A percentile compares a stretch with the other conserved stretches of the same genome.
Evolutionary conservation across 75 land plant genomes (phyloP).

Genomic region (Cryptomeria japonica): DNA sequence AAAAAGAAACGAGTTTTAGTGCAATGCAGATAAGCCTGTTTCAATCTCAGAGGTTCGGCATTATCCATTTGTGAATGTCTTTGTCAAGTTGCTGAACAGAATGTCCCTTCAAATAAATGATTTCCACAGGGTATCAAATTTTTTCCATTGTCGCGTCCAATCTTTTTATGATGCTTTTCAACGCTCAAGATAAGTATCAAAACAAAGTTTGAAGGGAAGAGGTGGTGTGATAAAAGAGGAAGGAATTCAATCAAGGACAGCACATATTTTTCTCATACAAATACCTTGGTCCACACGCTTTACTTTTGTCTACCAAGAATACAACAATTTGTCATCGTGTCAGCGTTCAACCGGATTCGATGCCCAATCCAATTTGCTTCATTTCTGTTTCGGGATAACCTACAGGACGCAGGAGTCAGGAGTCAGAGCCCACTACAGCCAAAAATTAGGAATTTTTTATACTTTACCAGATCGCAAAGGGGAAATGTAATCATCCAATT

Average conservation of each 20-base stretch:
- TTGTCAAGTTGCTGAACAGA: too few species aligned
- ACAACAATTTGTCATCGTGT: background rate
- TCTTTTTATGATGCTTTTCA: too few species aligned
- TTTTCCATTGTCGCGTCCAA: too few species aligned
- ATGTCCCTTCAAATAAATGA: too few species aligned
- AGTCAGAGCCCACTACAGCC: background rate
- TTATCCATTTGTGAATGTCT: too few species aligned
- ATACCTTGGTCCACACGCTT: background rate
- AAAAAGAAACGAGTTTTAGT: too few species aligned
- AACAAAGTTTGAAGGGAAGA: too few species aligned
- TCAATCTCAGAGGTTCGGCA: too few species aligned
- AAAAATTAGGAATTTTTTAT: background rate
- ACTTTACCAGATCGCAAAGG: background rate
- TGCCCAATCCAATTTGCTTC: background rate
- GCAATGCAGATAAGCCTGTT: too few species aligned
- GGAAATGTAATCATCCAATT: background rate
- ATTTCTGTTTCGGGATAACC: background rate
- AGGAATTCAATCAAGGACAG: background rate
- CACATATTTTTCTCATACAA: background rate
- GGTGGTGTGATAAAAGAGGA: too few species aligned
- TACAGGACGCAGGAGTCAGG: background rate
- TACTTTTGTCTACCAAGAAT: background rate
- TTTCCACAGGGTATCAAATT: too few species aligned
- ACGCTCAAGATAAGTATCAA: too few species aligned
- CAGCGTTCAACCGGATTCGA: background rate